A percentile compares a stretch with the other conserved stretches of the same genome.
These are phyloP conservation scores for Sclerotinia borealis DNA, from an alignment of 2,329 filamentous ascomycete genomes.

Conservation along the genomic window DNA sequence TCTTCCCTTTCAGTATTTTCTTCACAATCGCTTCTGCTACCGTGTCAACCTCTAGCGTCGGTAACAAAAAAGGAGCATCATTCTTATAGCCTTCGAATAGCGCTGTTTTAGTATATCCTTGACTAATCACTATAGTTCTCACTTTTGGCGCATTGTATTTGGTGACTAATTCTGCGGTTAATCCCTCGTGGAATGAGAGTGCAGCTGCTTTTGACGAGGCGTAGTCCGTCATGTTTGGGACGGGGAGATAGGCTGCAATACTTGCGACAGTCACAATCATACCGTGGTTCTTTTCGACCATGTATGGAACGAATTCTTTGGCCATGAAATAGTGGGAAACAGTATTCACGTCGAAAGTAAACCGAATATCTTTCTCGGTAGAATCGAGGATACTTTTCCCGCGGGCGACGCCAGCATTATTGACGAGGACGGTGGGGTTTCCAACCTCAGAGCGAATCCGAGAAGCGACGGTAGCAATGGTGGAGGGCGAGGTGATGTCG, in stretches of 20 bases:
- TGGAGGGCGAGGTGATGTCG: slow-evolving; percentile 57
- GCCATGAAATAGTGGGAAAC: slow-evolving; percentile 61
- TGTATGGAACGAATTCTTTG: slow-evolving; percentile 60
- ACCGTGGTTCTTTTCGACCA: slow-evolving; percentile 60
- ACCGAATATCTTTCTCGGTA: slow-evolving; percentile 52
- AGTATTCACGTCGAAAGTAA: slow-evolving; percentile 67
- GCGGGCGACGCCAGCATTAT: slow-evolving; percentile 61
- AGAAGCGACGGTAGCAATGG: slow-evolving; percentile 46
- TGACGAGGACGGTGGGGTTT: slow-evolving; percentile 63
- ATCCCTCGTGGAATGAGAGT: slow-evolving; percentile 61
- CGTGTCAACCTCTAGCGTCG: slow-evolving; percentile 51
- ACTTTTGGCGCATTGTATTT: slow-evolving; percentile 58
- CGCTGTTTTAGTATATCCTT: slow-evolving; percentile 55
- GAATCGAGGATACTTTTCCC: slow-evolving; percentile 56
- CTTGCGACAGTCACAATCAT: slow-evolving; percentile 67
- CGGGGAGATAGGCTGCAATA: slow-evolving; percentile 53
- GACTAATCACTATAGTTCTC: slow-evolving; percentile 60
- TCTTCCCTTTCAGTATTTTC: slow-evolving; percentile 52
- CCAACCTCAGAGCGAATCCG: slow-evolving; percentile 52
- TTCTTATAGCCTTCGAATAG: slow-evolving; percentile 53
- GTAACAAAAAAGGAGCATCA: slow-evolving; percentile 45
- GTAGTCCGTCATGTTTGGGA: slow-evolving; percentile 64
- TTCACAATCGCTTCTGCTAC: slow-evolving; percentile 58
- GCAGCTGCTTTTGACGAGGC: slow-evolving; percentile 59
- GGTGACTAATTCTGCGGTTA: slow-evolving; percentile 51